phyloP scores from a whole-genome alignment of 257 asterid species.

The Petunia axillaris region DNA sequence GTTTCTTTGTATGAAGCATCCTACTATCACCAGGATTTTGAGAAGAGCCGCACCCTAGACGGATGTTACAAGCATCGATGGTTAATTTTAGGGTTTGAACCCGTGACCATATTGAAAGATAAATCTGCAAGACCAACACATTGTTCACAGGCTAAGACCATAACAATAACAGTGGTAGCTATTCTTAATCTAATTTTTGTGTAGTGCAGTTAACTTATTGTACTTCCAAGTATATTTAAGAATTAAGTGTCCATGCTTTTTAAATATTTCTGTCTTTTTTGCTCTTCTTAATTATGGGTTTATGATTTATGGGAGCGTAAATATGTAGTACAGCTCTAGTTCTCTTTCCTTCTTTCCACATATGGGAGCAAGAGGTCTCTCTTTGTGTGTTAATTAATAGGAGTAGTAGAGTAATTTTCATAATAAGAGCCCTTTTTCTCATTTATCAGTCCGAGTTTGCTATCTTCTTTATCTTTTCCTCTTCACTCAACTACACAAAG shows the following conservation, averaged over 20 bases:
- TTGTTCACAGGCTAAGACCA: slow-evolving; percentile 9
- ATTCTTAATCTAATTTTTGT: slow-evolving; percentile 18
- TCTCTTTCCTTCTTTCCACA: slow-evolving; percentile 11
- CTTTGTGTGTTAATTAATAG: neutral
- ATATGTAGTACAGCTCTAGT: slow-evolving; percentile 29
- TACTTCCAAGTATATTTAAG: slow-evolving; percentile 8
- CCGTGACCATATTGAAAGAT: too few relatives aligned
- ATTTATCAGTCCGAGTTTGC: neutral
- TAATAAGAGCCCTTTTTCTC: neutral
- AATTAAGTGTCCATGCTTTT: neutral
- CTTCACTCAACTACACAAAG: neutral
- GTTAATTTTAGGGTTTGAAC: too few relatives aligned
- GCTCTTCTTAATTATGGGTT: neutral
- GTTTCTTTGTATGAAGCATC: too few relatives aligned
- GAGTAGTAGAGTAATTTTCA: neutral
- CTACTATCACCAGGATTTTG: too few relatives aligned
- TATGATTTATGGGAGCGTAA: neutral
- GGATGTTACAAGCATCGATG: too few relatives aligned
- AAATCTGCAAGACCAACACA: neutral
- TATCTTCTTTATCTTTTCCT: neutral
- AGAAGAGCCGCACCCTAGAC: too few relatives aligned
- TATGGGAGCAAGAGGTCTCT: neutral
- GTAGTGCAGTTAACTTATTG: neutral
- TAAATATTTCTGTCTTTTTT: neutral
- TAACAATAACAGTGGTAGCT: slow-evolving; percentile 17